These are phyloP conservation scores for Pseudohyphozyma bogoriensis DNA, from an alignment of 768 basidiomycete genomes.

Conservation along the genomic window DNA sequence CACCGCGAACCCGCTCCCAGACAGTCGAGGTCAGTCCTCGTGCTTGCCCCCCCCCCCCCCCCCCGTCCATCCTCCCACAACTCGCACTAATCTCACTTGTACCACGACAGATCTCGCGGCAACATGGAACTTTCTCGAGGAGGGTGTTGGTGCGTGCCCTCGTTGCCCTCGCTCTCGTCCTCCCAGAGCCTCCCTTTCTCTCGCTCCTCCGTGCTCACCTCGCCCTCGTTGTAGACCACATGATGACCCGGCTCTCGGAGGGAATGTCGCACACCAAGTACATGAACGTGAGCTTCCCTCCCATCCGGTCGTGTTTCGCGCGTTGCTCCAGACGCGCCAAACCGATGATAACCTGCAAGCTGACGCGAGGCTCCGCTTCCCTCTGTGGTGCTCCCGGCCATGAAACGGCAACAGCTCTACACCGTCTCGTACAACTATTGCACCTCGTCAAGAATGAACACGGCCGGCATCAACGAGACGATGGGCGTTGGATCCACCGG, in stretches of 20 bases:
- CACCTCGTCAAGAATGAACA: conserved; percentile 55
- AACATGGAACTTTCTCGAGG: conserved; percentile 82
- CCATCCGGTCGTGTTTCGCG: background rate
- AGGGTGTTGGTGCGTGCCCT: conserved; percentile 43
- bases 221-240: conserved; percentile 26
- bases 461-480: conserved; percentile 33
- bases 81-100: background rate
- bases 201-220: background rate
- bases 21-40: conserved; percentile 16
- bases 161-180: background rate
- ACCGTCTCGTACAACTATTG: conserved; percentile 98
- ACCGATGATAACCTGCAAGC: background rate
- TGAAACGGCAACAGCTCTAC: conserved; percentile 45
- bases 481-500: conserved; percentile 16
- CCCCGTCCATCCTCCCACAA: background rate
- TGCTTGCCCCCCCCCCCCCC: too few relatives aligned
- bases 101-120: conserved; percentile 53
- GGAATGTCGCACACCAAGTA: conserved; percentile 34
- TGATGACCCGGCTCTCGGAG: conserved; percentile 32
- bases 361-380: background rate
- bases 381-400: too few relatives aligned
- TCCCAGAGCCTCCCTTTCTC: background rate
- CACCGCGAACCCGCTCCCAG: conserved; percentile 12
- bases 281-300: conserved; percentile 24
- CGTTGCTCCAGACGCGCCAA: background rate